Percentiles rank a stretch among this genome's conserved stretches.
Evolutionary conservation across 2,329 filamentous ascomycete species (phyloP).

Genomic region (Aspergillus sp.): DNA sequence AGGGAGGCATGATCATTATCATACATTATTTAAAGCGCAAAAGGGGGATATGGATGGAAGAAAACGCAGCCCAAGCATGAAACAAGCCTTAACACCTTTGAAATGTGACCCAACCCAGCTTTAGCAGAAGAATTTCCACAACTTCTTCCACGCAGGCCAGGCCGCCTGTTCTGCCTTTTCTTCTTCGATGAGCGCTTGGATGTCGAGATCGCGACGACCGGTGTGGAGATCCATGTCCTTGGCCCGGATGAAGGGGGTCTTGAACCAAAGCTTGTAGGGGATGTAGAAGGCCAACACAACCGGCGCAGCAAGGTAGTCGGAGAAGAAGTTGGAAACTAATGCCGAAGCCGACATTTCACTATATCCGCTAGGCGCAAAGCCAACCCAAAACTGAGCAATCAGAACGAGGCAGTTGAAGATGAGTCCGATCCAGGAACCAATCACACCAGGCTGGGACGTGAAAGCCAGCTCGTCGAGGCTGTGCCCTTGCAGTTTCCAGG

Average conservation of each 20-base stretch:
- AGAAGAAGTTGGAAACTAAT: slow-evolving; percentile 69
- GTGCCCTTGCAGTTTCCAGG: slow-evolving; percentile 72
- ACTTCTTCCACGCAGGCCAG: slow-evolving; percentile 77
- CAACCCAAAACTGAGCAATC: slow-evolving; percentile 84
- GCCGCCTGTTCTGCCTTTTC: slow-evolving; percentile 71
- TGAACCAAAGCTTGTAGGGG: slow-evolving; percentile 73
- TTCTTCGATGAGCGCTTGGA: slow-evolving; percentile 75
- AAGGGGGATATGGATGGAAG: background rate
- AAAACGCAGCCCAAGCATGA: background rate
- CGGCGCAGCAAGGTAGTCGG: slow-evolving; percentile 58
- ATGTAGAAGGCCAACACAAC: slow-evolving; percentile 65
- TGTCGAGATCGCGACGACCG: slow-evolving; percentile 80
- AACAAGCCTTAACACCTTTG: background rate
- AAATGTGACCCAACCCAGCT: background rate
- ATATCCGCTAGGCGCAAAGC: slow-evolving; percentile 72
- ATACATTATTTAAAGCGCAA: background rate
- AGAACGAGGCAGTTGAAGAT: slow-evolving; percentile 74
- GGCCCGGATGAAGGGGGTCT: slow-evolving; percentile 66
- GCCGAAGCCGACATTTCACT: slow-evolving; percentile 45
- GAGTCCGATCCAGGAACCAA: slow-evolving; percentile 80
- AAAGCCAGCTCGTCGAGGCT: slow-evolving; percentile 78
- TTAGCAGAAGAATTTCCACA: slow-evolving; percentile 73
- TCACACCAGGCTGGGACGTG: slow-evolving; percentile 72
- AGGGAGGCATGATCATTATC: slow-evolving; percentile 3
- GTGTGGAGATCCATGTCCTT: slow-evolving; percentile 85